Base-by-base conservation (phyloP, 768 basidiomycete genomes). In the Hygrocybe coccinea region DNA sequence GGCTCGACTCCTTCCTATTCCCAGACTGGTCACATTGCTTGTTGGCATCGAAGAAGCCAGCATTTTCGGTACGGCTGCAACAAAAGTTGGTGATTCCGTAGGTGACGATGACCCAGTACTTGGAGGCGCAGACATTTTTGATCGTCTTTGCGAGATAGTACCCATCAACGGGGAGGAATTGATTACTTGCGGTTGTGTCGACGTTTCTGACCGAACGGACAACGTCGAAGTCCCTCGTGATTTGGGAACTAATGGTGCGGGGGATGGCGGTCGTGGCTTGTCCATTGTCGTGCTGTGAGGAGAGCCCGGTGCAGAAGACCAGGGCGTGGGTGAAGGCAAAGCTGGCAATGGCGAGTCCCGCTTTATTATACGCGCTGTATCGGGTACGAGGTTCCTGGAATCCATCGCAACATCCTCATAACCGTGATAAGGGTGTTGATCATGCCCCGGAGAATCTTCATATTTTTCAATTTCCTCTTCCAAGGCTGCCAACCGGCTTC, bases 301-400 rank as follows among this genome's bases (percentile, higher is more conserved):
- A 35, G 69, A 71, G 35, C 63, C 69, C 21, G 65, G 65, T 12
- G 65, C 60, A 44, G 62, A 67, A 9, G 67, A 56, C 9, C 65
- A 61, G 46, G 67, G 62, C 25, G 66, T 61, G 11, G 77, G 79
- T 4, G 80, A 76, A 38, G 85, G 86, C 47, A 87, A 67, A 43
- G 85, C 85, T 15, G 86, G 87, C 11, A 88, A 72, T 17, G 85
- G 88, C 55, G 81, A 87, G 39, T 84, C 82, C 61, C 72, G 73
- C 60, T 74, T 79, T 33, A 64, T 53, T 35, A 69, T 71, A 35
- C 73, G 79, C 29, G 76, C 73, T 7, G 75, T 75, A 44, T 79
- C 77, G 37, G 75, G 67, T 52, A 69, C 66, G 53, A 65, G 62
- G 24, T 68, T 66, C 38, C 67, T 65, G 44, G 70, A 64, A 21